phyloP scores from a whole-genome alignment of 106 monocot genomes.

The Dioscorea alata region DNA sequence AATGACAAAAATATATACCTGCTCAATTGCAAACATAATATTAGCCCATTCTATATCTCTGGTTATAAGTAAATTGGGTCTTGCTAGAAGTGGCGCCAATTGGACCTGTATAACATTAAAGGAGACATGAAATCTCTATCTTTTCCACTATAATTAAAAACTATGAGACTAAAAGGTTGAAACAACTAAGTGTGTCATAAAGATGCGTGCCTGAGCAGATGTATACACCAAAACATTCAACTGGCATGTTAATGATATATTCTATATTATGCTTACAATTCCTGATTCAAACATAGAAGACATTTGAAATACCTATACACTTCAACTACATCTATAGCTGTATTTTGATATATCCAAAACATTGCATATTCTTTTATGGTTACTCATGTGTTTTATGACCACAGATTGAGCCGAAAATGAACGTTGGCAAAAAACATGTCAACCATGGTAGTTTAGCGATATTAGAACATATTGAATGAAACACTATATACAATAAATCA shows the following conservation, averaged over 20 bases:
- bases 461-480: neutral
- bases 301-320: no score
- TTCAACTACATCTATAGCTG: no score
- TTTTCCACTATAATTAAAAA: no score
- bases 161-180: neutral
- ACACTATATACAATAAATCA: neutral
- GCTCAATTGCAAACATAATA: slow-evolving; percentile 92
- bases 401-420: no score
- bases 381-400: neutral
- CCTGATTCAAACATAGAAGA: no score
- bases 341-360: no score
- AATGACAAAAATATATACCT: slow-evolving; percentile 34
- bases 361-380: neutral
- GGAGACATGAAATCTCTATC: neutral
- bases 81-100: slow-evolving; percentile 66
- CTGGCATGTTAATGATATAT: no score
- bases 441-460: no score
- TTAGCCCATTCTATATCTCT: slow-evolving; percentile 99
- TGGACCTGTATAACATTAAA: slow-evolving; percentile 34
- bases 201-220: neutral
- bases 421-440: no score
- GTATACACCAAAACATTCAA: neutral
- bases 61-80: slow-evolving; percentile 81
- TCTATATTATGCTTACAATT: no score
- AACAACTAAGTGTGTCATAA: neutral